A percentile compares a stretch with the other conserved stretches of the same genome.
Conservation (phyloP, 495 filamentous ascomycete species). For the Neohortaea acidophila region DNA sequence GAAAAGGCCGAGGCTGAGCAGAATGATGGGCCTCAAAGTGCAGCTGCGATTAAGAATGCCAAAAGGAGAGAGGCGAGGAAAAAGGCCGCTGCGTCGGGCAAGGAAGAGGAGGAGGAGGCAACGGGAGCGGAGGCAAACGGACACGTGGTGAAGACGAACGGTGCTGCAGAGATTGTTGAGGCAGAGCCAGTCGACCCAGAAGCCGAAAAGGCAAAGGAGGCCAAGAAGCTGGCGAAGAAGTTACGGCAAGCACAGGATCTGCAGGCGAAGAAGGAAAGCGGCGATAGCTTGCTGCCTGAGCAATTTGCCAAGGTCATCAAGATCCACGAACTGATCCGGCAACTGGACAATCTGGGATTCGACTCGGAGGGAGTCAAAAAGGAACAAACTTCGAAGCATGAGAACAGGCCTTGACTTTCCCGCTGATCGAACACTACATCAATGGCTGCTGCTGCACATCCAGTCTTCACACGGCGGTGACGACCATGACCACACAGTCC, state of each 20-base stretch:
- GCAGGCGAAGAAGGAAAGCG: slow-evolving; percentile 77
- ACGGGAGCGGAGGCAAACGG: slow-evolving; percentile 25
- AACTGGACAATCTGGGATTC: slow-evolving; percentile 76
- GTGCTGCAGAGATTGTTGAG: slow-evolving; percentile 11
- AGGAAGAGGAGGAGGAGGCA: slow-evolving; percentile 25
- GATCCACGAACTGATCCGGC: slow-evolving; percentile 81
- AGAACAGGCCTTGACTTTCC: not conserved
- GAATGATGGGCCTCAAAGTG: slow-evolving; percentile 28
- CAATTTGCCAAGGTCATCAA: slow-evolving; percentile 96
- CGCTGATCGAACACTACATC: not conserved
- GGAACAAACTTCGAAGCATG: not conserved
- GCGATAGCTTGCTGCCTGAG: slow-evolving; percentile 70
- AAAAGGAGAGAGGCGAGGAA: slow-evolving; percentile 81
- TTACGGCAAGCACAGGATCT: slow-evolving; percentile 83
- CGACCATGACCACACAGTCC: not conserved
- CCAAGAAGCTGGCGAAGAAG: slow-evolving; percentile 88
- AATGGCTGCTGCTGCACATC: not conserved
- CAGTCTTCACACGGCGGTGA: not conserved
- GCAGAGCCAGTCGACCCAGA: slow-evolving; percentile 40
- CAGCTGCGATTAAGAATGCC: slow-evolving; percentile 69
- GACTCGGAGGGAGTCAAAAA: slow-evolving; percentile 48
- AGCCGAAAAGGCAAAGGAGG: slow-evolving; percentile 81
- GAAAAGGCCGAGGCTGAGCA: slow-evolving; percentile 39
- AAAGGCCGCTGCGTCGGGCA: slow-evolving; percentile 50
- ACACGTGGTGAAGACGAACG: slow-evolving; percentile 20